Evolutionary conservation across 768 basidiomycete species (phyloP).

Genomic region (Inosperma sp.): DNA sequence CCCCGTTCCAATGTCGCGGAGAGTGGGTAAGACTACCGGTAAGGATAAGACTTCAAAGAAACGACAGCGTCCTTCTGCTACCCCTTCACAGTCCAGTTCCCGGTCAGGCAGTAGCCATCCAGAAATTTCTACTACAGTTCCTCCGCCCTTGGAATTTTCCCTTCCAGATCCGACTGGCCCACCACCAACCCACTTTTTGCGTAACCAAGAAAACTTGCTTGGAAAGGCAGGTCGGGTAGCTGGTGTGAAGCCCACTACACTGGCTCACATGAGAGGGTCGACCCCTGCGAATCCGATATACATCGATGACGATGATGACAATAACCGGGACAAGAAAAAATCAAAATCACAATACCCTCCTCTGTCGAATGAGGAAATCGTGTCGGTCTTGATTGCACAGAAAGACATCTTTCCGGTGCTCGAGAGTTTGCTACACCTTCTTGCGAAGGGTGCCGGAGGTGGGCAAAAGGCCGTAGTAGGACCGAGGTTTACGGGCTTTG

Average conservation of each 20-base stretch:
- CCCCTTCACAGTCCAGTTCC: too few species aligned
- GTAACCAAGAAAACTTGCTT: constrained; percentile 67
- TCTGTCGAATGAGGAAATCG: constrained; percentile 55
- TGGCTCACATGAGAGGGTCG: constrained; percentile 46
- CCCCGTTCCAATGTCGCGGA: too few species aligned
- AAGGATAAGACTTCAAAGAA: too few species aligned
- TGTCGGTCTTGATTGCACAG: constrained; percentile 55
- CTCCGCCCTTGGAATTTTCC: constrained; percentile 11
- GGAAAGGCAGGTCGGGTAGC: constrained; percentile 70
- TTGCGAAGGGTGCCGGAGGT: constrained; percentile 26
- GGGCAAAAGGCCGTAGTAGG: constrained; percentile 2
- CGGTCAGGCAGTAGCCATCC: too few species aligned
- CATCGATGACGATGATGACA: constrained; percentile 52
- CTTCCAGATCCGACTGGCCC: constrained; percentile 61
- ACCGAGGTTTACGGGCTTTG: constrained; percentile 15
- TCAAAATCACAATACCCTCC: constrained; percentile 11
- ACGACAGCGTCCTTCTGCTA: too few species aligned
- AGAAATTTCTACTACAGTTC: neutral
- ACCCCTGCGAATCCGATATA: constrained; percentile 65
- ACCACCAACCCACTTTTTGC: constrained; percentile 62
- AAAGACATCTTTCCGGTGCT: constrained; percentile 65
- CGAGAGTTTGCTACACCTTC: constrained; percentile 54
- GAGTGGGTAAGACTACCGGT: too few species aligned
- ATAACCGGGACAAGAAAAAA: neutral
- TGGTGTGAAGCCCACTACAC: constrained; percentile 54